Conservation (phyloP, 768 basidiomycete genomes). For the Lactarius evosmus region DNA sequence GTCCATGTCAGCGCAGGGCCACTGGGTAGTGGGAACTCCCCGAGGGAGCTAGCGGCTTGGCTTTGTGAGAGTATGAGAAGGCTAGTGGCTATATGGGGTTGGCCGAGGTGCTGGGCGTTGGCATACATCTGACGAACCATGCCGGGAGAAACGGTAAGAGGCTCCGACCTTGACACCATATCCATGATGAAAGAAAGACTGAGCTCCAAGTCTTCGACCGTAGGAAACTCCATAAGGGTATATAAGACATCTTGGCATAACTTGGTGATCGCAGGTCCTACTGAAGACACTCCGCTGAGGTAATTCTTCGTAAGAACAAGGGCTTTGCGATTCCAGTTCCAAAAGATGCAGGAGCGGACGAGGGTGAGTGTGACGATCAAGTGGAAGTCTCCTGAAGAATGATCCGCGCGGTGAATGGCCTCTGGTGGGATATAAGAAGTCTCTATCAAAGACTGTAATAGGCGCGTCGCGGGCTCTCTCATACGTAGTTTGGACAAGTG, state of each 20-base stretch:
- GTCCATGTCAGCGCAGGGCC: constrained; percentile 49
- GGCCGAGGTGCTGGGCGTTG: constrained; percentile 17
- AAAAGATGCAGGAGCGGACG: constrained; percentile 51
- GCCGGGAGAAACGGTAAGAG: constrained; percentile 41
- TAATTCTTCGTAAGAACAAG: constrained; percentile 38
- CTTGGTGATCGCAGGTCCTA: constrained; percentile 33
- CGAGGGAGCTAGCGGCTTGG: constrained; percentile 32
- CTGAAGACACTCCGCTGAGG: constrained; percentile 31
- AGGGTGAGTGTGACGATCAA: constrained; percentile 50
- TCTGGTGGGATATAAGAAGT: constrained; percentile 45
- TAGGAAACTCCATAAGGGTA: constrained; percentile 23
- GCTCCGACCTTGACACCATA: constrained; percentile 34
- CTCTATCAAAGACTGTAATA: constrained; percentile 51
- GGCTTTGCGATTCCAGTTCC: constrained; percentile 50
- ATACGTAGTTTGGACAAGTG: constrained; percentile 40
- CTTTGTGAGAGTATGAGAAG: constrained; percentile 50
- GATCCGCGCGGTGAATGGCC: constrained; percentile 42
- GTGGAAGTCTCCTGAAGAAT: constrained; percentile 40
- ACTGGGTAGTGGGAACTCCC: constrained; percentile 50
- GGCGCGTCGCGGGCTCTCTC: constrained; percentile 39
- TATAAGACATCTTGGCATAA: constrained; percentile 44
- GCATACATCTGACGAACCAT: constrained; percentile 39
- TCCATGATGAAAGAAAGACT: constrained; percentile 43
- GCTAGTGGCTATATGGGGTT: constrained; percentile 38
- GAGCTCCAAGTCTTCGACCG: constrained; percentile 36